Base-by-base conservation (phyloP, 345 rosid species). In the Cardamine occulta region DNA sequence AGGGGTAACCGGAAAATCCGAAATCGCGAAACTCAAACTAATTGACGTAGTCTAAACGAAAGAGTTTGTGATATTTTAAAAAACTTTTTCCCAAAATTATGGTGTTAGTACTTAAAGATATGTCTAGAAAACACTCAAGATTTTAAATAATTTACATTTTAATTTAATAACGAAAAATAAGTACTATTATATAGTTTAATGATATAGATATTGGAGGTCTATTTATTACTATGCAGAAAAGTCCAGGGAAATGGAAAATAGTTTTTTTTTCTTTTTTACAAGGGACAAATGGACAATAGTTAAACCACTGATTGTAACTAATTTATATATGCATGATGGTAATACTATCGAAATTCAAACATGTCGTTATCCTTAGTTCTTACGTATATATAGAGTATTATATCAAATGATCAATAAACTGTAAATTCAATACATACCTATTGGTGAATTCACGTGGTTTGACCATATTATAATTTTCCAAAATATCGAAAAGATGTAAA, bases 371-470 rank as follows among this genome's bases (percentile, higher is more conserved):
- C 64, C 6, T n/a, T 63, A 44, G 48, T 54, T 23, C 39, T 42
- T 55, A 56, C 29, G 45, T 55, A 32, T 55, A 21, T 21, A 60
- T 24, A 65, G 39, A 23, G 51, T 74, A 65, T 14, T 17, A 17
- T 26, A 58, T 57, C 17, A 57, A 31, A 37, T 47, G 49, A 74
- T 56, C 24, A 34, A 57, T 34, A 58, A 37, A 42, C 63, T 18
- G 70, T 61, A 75, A 75, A 56, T 68, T 60, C 56, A 75, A 75
- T 61, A 18, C 53, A 49, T 58, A 60, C 70, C 74, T 61, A 29
- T 26, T 28, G 55, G 47, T 51, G 19, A 75, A 51, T 31, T 49
- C 79, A 75, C 74, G 79, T 60, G 74, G 69, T 68, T 51, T 68
- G 79, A 75, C 79, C 63, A 42, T 61, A n/a, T 28, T 4, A 29